A percentile compares a stretch with the other conserved stretches of the same genome.
phyloP scores from a whole-genome alignment of 2,329 filamentous ascomycete genomes.

The Aspergillus sp. region DNA sequence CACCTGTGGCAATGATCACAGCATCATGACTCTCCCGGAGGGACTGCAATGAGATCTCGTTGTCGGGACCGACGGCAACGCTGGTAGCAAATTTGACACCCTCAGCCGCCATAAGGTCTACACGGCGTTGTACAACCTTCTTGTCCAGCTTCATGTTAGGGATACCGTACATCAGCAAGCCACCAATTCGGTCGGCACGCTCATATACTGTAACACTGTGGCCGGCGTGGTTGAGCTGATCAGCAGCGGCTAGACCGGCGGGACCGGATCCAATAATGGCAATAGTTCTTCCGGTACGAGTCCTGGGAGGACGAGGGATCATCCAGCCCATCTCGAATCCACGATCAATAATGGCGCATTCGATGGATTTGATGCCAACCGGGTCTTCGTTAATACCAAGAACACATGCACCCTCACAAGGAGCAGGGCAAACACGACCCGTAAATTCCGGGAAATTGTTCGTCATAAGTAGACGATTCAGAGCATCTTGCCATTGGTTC shows the following conservation, averaged over 20 bases:
- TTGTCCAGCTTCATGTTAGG: conserved; percentile 99
- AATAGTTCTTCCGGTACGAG: conserved; percentile 79
- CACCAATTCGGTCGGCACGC: conserved; percentile 81
- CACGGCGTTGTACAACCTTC: conserved; percentile 88
- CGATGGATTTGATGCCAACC: conserved; percentile 96
- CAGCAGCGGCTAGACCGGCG: conserved; percentile 79
- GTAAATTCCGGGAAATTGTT: conserved; percentile 99
- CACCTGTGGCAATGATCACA: conserved; percentile 84
- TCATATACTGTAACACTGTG: conserved; percentile 88
- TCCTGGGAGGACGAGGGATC: conserved; percentile 69
- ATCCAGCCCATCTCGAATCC: conserved; percentile 99
- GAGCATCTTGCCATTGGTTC: conserved; percentile 80
- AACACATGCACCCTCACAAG: conserved; percentile 93
- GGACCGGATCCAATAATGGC: conserved; percentile 90
- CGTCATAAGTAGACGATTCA: conserved; percentile 87
- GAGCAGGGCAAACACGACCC: conserved; percentile 90
- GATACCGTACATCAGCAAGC: conserved; percentile 95
- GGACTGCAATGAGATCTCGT: conserved; percentile 59
- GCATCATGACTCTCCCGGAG: conserved; percentile 71
- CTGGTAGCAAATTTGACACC: conserved; percentile 76
- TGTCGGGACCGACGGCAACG: conserved; percentile 68
- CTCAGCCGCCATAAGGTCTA: conserved; percentile 89
- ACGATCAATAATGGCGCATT: conserved; percentile 95
- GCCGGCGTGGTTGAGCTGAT: conserved; percentile 89
- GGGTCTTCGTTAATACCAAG: conserved; percentile 95